Conservation (phyloP, 495 filamentous ascomycete species). For the Melanomma pulvis-pyrius region DNA sequence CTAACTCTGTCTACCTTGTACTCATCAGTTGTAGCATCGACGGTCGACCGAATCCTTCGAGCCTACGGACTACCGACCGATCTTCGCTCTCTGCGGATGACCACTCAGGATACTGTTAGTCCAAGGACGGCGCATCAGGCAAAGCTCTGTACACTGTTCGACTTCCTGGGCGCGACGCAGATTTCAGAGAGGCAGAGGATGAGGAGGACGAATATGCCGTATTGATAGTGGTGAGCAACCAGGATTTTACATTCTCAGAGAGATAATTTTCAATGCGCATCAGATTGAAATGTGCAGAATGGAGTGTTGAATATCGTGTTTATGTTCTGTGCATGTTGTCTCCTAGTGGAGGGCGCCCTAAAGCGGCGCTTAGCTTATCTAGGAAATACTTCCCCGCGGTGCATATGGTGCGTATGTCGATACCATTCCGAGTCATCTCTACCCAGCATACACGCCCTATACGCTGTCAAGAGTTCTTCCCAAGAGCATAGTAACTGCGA, state of each 20-base stretch:
- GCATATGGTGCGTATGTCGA: background rate
- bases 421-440: background rate
- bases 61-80: slow-evolving; percentile 42
- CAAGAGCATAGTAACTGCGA: background rate
- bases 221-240: too few species aligned
- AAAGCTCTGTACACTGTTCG: slow-evolving; percentile 38
- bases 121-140: slow-evolving; percentile 25
- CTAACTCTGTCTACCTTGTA: background rate
- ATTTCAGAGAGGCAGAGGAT: slow-evolving; percentile 25
- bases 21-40: slow-evolving; percentile 20
- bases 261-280: too few species aligned
- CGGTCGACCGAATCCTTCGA: slow-evolving; percentile 44
- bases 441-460: background rate
- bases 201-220: slow-evolving; percentile 10
- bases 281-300: slow-evolving; percentile 1
- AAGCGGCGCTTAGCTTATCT: slow-evolving; percentile 24
- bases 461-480: background rate
- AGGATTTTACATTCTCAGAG: too few species aligned
- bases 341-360: background rate
- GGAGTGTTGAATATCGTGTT: background rate
- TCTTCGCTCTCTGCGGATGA: slow-evolving; percentile 32
- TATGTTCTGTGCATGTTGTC: background rate
- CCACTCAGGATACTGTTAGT: slow-evolving; percentile 20
- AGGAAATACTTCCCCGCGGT: slow-evolving; percentile 26
- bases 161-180: slow-evolving; percentile 36